phyloP scores from a whole-genome alignment of 306 rosid species.

The Erythrophleum fordii region DNA sequence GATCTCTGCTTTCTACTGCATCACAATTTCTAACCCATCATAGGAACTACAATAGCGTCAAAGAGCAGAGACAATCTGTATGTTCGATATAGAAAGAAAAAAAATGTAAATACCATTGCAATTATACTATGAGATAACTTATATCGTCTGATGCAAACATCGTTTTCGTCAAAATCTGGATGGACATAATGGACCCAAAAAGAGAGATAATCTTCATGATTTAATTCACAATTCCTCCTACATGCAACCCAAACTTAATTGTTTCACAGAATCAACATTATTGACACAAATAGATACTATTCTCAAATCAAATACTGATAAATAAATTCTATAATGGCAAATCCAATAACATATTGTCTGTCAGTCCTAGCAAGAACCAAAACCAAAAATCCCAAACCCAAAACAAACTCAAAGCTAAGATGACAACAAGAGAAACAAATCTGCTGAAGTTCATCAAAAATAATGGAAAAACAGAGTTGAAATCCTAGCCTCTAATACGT shows the following conservation, averaged over 20 bases:
- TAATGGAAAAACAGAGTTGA: too few species aligned
- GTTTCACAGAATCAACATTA: neutral
- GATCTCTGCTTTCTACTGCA: slow-evolving; percentile 27
- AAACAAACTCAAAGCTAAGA: too few species aligned
- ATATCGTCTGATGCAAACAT: slow-evolving; percentile 2
- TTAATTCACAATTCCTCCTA: neutral
- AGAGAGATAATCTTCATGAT: neutral
- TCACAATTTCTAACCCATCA: slow-evolving; percentile 36
- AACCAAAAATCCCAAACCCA: too few species aligned
- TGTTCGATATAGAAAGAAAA: neutral
- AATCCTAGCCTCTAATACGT: too few species aligned
- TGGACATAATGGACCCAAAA: neutral
- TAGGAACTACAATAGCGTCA: slow-evolving; percentile 23
- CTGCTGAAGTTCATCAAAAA: too few species aligned
- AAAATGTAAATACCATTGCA: neutral
- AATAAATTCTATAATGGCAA: neutral
- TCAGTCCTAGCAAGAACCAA: too few species aligned
- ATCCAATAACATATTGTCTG: too few species aligned
- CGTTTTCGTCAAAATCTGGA: neutral
- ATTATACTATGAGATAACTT: neutral
- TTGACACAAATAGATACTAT: neutral
- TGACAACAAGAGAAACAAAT: too few species aligned
- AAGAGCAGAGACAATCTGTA: neutral
- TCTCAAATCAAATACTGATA: neutral
- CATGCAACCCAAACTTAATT: neutral